Conservation (phyloP, 495 filamentous ascomycete species). For the Margaritispora aquatica region DNA sequence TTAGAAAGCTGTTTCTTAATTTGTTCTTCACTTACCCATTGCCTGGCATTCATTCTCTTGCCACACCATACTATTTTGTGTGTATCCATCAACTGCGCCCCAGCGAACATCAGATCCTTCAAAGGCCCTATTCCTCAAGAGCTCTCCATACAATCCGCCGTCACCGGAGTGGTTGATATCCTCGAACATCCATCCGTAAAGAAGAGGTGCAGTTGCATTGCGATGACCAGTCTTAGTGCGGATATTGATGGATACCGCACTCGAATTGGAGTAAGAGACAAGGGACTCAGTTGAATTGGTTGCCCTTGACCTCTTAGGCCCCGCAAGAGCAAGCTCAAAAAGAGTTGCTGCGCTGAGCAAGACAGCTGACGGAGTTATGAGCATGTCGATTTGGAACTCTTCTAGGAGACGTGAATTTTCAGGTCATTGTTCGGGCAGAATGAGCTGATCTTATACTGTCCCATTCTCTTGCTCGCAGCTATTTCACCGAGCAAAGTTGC, state of each 20-base stretch:
- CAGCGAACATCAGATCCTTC: constrained; percentile 6
- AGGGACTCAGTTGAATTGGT: background rate
- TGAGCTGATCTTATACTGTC: background rate
- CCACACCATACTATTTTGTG: background rate
- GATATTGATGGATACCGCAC: constrained; percentile 4
- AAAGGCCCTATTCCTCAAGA: constrained; percentile 71
- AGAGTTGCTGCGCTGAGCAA: background rate
- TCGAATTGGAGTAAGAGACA: background rate
- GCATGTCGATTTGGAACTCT: background rate
- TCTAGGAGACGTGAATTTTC: no score
- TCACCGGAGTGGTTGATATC: constrained; percentile 73
- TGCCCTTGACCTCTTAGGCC: constrained; percentile 3
- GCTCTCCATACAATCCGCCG: constrained; percentile 69
- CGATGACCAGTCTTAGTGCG: constrained; percentile 1
- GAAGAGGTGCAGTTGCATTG: constrained; percentile 11
- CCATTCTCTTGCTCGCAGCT: background rate
- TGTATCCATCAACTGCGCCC: background rate
- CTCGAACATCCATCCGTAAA: constrained; percentile 29
- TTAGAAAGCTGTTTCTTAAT: background rate
- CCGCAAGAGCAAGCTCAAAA: constrained; percentile 3
- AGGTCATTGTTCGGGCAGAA: no score
- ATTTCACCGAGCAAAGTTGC: background rate
- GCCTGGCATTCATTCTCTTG: constrained; percentile 32
- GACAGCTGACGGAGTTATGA: background rate
- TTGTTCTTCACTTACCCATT: background rate